Base-by-base conservation (phyloP, 768 basidiomycete species). In the Phlebiopsis flavidoalba region DNA sequence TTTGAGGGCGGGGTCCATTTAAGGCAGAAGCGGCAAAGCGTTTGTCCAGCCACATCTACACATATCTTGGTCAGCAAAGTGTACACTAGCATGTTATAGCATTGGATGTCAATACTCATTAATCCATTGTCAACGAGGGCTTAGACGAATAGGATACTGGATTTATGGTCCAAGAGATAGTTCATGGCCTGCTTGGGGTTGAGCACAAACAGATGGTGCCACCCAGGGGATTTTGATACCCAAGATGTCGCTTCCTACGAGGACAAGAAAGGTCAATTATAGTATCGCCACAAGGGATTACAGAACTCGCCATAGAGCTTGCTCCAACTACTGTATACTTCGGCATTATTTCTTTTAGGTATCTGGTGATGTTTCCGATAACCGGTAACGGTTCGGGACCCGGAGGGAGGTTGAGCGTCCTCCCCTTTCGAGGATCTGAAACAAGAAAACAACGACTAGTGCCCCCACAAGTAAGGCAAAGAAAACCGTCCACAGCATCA, bases 101-200 rank as follows among this genome's bases (percentile, higher is more conserved):
- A 15, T 17, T 33, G 36, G 2, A 46, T 0, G 31, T 8, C 36
- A 48, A n/a, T 54, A 56, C 58, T 60, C 60, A 58, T 60, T n/a
- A 48, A 53, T 43, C n/a, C 58, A 70, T 63, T 19, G 62, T 58
- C 2, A 67, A 60, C 17, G 60, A 55, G 0, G 68, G 60, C 47
- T 70, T 57, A 17, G 68, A 67, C 0, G 71, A 71, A 51, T 70
- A 71, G n/a, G 0, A 64, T 64, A 0, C 65, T 56, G 26, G 65
- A 62, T 0, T 67, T 66, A 43, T 61, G 69, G 48, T 70, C 69
- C 8, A 73, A 58, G 22, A 73, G 66, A 3, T 73, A 71, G 0
- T 45, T 26, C 17, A 66, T 65, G 8, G 64, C 62, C 35, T 64
- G 35, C 5, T 57, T 53, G 19, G 65, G 60, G 50, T 63, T 65